Conservation (phyloP, 192 early-diverging fungal species). For the Coemansia sp. region DNA sequence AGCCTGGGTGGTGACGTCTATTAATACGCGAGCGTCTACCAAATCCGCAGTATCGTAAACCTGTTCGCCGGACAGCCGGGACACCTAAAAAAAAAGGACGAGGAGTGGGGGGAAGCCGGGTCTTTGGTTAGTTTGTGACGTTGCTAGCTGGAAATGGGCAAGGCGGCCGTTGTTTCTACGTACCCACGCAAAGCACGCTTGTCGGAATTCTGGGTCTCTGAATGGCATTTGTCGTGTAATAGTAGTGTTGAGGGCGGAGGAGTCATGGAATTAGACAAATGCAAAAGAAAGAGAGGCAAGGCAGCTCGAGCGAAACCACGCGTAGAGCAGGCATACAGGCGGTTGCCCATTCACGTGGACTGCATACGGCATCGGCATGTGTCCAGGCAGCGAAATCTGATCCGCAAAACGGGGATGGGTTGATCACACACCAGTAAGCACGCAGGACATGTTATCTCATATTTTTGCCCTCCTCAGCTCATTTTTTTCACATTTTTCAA, state of each 20-base stretch:
- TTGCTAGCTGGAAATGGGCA: neutral
- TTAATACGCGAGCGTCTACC: slow-evolving; percentile 38
- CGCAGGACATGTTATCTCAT: neutral
- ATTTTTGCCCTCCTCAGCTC: neutral
- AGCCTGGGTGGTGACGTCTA: slow-evolving; percentile 31
- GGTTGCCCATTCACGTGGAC: neutral
- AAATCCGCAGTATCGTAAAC: slow-evolving; percentile 21
- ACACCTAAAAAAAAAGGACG: slow-evolving; percentile 20
- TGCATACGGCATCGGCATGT: neutral
- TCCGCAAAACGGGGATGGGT: neutral
- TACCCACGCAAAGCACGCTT: slow-evolving; percentile 41
- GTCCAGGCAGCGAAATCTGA: neutral
- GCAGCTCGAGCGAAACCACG: neutral
- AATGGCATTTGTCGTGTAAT: slow-evolving; percentile 18
- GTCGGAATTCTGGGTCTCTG: slow-evolving; percentile 26
- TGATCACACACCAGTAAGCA: neutral
- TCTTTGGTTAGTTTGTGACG: neutral
- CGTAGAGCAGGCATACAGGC: neutral
- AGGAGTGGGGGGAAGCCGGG: neutral
- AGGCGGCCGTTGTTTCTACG: neutral
- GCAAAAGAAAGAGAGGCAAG: neutral
- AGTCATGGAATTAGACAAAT: neutral
- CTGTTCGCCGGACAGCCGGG: slow-evolving; percentile 18
- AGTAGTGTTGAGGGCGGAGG: neutral
- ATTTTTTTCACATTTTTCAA: neutral